Conservation (phyloP, 176 grass and related monocot species). For the Dactylis glomerata region DNA sequence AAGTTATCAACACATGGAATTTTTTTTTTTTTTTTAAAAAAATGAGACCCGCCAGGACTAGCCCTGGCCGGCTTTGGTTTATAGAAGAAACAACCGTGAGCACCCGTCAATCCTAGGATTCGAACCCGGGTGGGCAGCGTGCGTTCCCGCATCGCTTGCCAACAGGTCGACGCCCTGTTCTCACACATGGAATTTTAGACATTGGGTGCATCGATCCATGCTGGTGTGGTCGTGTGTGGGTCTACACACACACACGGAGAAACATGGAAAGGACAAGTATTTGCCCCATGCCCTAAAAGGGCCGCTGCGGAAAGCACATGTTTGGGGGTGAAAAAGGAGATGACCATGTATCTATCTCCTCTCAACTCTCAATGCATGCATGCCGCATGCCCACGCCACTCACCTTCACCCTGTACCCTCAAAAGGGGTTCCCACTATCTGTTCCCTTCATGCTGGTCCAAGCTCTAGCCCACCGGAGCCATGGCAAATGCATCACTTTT, state of each 20-base stretch:
- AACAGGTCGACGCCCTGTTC: too few species aligned
- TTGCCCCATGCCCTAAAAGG: constrained; percentile 27
- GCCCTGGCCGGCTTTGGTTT: too few species aligned
- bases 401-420: not conserved
- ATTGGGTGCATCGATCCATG: not conserved
- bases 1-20: too few species aligned
- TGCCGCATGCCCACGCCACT: not conserved
- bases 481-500: constrained; percentile 15
- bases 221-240: not conserved
- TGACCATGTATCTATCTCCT: not conserved
- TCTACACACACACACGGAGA: not conserved
- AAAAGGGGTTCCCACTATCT: constrained; percentile 27
- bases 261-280: constrained; percentile 1
- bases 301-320: constrained; percentile 22
- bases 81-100: too few species aligned
- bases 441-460: not conserved
- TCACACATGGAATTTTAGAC: too few species aligned
- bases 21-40: too few species aligned
- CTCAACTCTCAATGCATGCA: not conserved
- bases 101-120: too few species aligned
- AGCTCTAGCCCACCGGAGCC: constrained; percentile 11
- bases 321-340: constrained; percentile 20
- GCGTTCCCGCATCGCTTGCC: too few species aligned
- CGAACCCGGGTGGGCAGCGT: too few species aligned
- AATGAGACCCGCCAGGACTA: too few species aligned